Percentiles rank a stretch among this genome's conserved stretches.
These are phyloP conservation scores for Eutrema heterophyllum DNA, from an alignment of 345 rosid genomes.

Conservation along the genomic window DNA sequence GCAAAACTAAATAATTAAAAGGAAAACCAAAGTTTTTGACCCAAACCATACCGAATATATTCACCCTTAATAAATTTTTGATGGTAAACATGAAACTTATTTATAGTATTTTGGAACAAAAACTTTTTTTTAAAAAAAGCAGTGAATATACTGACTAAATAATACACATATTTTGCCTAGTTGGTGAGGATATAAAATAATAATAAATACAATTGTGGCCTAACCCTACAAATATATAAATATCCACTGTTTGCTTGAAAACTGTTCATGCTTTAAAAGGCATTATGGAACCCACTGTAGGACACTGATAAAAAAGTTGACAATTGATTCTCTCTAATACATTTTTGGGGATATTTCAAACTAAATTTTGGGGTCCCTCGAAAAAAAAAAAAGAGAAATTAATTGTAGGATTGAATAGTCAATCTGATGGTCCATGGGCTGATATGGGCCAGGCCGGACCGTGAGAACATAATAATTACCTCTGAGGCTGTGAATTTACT, in stretches of 20 bases:
- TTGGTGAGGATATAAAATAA: slow-evolving; percentile 14
- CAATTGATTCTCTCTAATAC: neutral
- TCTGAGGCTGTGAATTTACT: slow-evolving; percentile 27
- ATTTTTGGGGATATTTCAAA: neutral
- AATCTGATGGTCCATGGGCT: slow-evolving; percentile 3
- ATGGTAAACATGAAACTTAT: neutral
- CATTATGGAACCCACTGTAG: slow-evolving; percentile 15
- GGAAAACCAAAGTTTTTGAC: neutral
- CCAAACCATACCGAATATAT: neutral
- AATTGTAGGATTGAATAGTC: neutral
- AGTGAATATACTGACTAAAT: neutral
- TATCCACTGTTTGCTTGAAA: slow-evolving; percentile 13
- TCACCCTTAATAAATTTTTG: neutral
- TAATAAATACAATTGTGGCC: neutral
- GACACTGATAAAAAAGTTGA: neutral
- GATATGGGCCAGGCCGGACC: neutral
- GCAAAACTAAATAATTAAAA: neutral
- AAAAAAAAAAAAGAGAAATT: neutral
- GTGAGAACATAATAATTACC: neutral
- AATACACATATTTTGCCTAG: neutral
- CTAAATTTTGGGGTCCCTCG: neutral
- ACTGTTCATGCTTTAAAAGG: neutral
- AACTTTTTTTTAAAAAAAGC: neutral
- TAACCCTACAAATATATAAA: neutral
- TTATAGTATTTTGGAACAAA: neutral